phyloP scores from a whole-genome alignment of 2,329 filamentous ascomycete genomes.

The Fusarium buharicum region DNA sequence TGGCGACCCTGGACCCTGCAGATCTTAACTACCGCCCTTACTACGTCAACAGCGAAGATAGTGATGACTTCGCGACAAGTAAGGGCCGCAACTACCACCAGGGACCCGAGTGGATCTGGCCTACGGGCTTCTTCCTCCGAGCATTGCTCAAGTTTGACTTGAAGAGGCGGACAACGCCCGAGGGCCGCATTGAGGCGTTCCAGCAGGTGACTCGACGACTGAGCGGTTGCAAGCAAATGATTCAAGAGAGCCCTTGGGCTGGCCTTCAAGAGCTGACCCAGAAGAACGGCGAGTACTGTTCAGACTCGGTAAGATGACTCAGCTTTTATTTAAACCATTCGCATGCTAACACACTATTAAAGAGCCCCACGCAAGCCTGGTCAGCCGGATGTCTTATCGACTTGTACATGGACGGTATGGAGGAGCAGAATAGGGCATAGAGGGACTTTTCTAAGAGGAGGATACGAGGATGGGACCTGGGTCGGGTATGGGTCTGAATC shows the following conservation, averaged over 20 bases:
- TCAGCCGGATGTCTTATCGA: slow-evolving; percentile 94
- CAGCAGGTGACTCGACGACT: slow-evolving; percentile 91
- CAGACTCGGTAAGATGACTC: slow-evolving; percentile 77
- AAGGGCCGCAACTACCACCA: slow-evolving; percentile 99
- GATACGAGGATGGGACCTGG: slow-evolving; percentile 11
- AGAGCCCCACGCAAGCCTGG: slow-evolving; percentile 97
- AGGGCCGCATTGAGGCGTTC: slow-evolving; percentile 86
- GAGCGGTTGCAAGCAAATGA: slow-evolving; percentile 84
- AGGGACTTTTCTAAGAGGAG: slow-evolving; percentile 12
- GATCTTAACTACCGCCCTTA: slow-evolving; percentile 95
- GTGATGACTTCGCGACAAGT: slow-evolving; percentile 86
- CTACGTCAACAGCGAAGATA: slow-evolving; percentile 96
- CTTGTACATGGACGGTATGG: slow-evolving; percentile 89
- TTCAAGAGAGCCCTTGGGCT: slow-evolving; percentile 84
- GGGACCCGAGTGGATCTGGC: slow-evolving; percentile 98
- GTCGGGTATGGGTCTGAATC: slow-evolving; percentile 19
- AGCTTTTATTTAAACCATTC: not conserved
- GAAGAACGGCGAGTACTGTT: slow-evolving; percentile 83
- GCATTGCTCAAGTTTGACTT: slow-evolving; percentile 93
- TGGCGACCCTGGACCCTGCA: slow-evolving; percentile 92
- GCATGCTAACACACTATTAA: slow-evolving; percentile 28
- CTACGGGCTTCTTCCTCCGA: slow-evolving; percentile 92
- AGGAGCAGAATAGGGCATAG: slow-evolving; percentile 55
- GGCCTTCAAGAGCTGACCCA: slow-evolving; percentile 94
- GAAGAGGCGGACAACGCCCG: slow-evolving; percentile 65